Evolutionary conservation across 202 grass and related monocot species (phyloP), one percentile per base, ranked within the genome.

Genomic region (Setaria italica): DNA sequence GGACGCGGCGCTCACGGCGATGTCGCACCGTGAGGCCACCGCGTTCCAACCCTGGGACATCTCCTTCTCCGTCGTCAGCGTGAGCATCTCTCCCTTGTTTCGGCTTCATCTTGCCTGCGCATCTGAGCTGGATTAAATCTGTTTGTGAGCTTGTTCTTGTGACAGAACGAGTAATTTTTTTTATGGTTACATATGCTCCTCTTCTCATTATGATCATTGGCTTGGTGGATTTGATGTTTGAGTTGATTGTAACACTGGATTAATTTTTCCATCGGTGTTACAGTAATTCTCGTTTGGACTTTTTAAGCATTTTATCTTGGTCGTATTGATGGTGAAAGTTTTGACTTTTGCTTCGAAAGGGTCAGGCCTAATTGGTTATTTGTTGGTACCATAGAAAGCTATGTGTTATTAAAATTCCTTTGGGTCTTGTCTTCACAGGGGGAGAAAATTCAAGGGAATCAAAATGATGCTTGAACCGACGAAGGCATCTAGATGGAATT

Each of bases 21-120:
- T 78, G 62, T 81, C 88, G 21, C 87, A 94, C 21, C 90, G 91
- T 29, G 94, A 99, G 49, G 66, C 80, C 48, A 65, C 67, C 21
- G 67, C 85, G 60, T 99, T 99, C 87, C 84, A 91, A 11, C 88
- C 94, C 0, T 97, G 94, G 97, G 94, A 91, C 16, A 46, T 99
- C 81, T 78, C 87, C 77, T 92, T 99, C 84, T 83, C 82, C 88
- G 88, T 99, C 56, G 86, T 94, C 83, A 87, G 88, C 85, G 94
- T 99, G 85, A 99, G 94, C 90, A 49, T 64, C 80, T 82, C 59
- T 41, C 32, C 10, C 42, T 50, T 62, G 11, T 9, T 60, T 59
- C 53, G 30, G 55, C 37, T n/a, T 74, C 4, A 0, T 47, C 76
- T 55, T 15, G 12, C 17, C 11, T 11, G 29, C 53, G 42, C 74